These are phyloP conservation scores for Starmerella scarabaei DNA, from an alignment of 805 yeast genomes.

Conservation along the genomic window DNA sequence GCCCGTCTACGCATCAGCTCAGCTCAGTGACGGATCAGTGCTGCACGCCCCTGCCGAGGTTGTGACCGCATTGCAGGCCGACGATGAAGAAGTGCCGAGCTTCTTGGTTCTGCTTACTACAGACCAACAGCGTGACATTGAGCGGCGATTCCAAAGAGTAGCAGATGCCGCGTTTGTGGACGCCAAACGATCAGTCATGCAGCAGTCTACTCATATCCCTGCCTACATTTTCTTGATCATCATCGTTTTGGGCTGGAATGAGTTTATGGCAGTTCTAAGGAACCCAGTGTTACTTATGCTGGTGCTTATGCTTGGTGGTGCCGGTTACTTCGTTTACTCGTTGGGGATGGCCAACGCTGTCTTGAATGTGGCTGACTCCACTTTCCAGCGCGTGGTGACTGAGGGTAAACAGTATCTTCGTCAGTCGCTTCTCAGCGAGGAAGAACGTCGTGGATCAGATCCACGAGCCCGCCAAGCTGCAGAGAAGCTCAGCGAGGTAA, in stretches of 20 bases:
- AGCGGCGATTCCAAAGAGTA: slow-evolving; percentile 52
- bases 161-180: slow-evolving; percentile 72
- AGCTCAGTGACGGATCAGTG: slow-evolving; percentile 28
- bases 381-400: slow-evolving; percentile 42
- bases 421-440: slow-evolving; percentile 8
- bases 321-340: slow-evolving; percentile 51
- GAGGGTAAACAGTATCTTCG: slow-evolving; percentile 35
- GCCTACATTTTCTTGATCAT: slow-evolving; percentile 63
- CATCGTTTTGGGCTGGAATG: slow-evolving; percentile 85
- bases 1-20: slow-evolving; percentile 48
- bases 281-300: slow-evolving; percentile 68
- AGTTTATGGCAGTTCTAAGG: slow-evolving; percentile 72
- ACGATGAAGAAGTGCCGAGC: slow-evolving; percentile 33
- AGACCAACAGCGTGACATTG: slow-evolving; percentile 43
- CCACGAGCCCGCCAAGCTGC: not conserved
- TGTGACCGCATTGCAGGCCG: slow-evolving; percentile 30
- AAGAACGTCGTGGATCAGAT: not conserved
- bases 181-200: slow-evolving; percentile 75
- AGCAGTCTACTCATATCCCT: slow-evolving; percentile 69
- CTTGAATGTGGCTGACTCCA: slow-evolving; percentile 41
- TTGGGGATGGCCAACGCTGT: slow-evolving; percentile 71
- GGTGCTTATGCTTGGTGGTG: slow-evolving; percentile 44
- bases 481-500: not conserved
- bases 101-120: slow-evolving; percentile 40
- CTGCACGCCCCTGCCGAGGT: slow-evolving; percentile 41